Evolutionary conservation across 495 filamentous ascomycete genomes (phyloP).

Genomic region (Penicillium chermesinum): DNA sequence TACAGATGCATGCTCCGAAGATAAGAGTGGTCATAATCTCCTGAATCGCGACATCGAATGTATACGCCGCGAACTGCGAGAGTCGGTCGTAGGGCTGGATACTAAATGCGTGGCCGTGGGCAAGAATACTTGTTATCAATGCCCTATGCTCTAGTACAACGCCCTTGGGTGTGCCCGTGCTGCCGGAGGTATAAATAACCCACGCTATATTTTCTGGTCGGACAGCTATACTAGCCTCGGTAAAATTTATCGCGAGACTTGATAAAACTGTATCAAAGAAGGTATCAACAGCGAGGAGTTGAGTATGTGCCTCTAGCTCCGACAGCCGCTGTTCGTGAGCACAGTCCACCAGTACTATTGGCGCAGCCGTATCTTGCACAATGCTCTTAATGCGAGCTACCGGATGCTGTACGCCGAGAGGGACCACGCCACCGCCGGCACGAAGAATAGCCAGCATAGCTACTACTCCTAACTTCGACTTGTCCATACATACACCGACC

Average conservation of each 20-base stretch:
- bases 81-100: slow-evolving; percentile 19
- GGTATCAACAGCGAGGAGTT: background rate
- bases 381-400: background rate
- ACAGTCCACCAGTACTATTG: background rate
- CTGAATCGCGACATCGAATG: slow-evolving; percentile 8
- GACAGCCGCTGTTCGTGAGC: background rate
- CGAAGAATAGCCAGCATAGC: background rate
- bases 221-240: background rate
- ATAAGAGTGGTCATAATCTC: slow-evolving; percentile 6
- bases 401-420: background rate
- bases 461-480: background rate
- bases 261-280: background rate
- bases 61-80: slow-evolving; percentile 12
- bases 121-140: background rate
- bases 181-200: slow-evolving; percentile 70
- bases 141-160: slow-evolving; percentile 64
- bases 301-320: background rate
- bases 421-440: background rate
- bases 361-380: background rate
- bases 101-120: slow-evolving; percentile 38
- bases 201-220: slow-evolving; percentile 21
- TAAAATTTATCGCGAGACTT: background rate
- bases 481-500: background rate
- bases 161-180: slow-evolving; percentile 73
- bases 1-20: slow-evolving; percentile 3